These are phyloP conservation scores for Lactarius deliciosus DNA, from an alignment of 768 basidiomycete species.

Conservation along the genomic window DNA sequence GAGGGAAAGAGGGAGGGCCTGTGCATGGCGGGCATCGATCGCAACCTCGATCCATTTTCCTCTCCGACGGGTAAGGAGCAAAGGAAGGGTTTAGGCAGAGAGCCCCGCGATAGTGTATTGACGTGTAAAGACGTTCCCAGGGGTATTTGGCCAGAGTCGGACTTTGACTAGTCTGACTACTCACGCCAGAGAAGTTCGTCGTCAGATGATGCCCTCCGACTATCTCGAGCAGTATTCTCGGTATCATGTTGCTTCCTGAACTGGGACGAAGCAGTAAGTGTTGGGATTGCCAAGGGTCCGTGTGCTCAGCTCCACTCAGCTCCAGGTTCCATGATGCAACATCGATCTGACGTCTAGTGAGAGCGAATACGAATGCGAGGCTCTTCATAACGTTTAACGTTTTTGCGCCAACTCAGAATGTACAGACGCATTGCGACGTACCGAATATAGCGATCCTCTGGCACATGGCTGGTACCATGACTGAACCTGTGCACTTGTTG, in stretches of 20 bases:
- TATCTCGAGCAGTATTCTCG: not conserved
- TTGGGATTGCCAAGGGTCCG: not conserved
- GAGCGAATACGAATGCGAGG: not conserved
- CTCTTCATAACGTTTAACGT: not conserved
- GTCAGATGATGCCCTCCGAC: not conserved
- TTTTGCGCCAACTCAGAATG: conserved; percentile 5
- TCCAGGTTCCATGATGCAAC: not conserved
- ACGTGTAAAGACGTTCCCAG: not conserved
- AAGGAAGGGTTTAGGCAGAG: not conserved
- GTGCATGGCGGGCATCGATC: not conserved
- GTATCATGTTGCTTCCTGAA: not conserved
- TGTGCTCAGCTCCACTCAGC: not conserved
- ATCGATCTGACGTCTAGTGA: not conserved
- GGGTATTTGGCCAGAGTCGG: not conserved
- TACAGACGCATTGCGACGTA: not conserved
- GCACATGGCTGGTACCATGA: conserved; percentile 1
- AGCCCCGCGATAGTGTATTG: not conserved
- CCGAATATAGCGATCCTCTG: not conserved
- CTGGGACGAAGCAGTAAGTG: not conserved
- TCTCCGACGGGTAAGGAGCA: not conserved
- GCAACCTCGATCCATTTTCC: not conserved
- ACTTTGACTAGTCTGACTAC: not conserved
- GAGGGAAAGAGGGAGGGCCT: not conserved
- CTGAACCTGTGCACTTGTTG: not conserved
- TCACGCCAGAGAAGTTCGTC: not conserved